These are phyloP conservation scores for Eimeria praecox DNA, from an alignment of 169 alveolate genomes.

Conservation along the genomic window DNA sequence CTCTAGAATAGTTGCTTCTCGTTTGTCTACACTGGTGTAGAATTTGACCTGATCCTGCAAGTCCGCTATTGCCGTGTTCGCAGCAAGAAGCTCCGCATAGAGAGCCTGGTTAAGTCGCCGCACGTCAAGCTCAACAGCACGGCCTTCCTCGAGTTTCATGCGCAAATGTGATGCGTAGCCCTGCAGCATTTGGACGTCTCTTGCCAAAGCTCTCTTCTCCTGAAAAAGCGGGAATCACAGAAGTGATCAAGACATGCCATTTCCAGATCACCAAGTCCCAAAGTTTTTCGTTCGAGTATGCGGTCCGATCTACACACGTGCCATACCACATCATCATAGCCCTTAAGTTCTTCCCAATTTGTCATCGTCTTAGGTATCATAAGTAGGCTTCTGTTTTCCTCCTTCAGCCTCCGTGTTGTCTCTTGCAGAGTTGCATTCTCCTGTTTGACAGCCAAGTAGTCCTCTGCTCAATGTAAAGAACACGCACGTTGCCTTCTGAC, in stretches of 20 bases:
- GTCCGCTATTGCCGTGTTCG: slow-evolving; percentile 79
- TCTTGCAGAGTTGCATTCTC: slow-evolving; percentile 65
- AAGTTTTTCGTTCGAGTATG: background rate
- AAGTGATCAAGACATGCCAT: background rate
- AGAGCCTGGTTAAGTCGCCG: slow-evolving; percentile 84
- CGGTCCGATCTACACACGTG: background rate
- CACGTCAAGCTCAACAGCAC: slow-evolving; percentile 87
- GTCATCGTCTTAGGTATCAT: slow-evolving; percentile 72
- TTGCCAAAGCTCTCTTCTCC: slow-evolving; percentile 82
- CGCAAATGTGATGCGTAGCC: slow-evolving; percentile 85
- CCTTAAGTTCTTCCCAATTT: slow-evolving; percentile 66
- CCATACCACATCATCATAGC: slow-evolving; percentile 63
- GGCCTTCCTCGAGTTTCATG: slow-evolving; percentile 86
- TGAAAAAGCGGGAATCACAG: background rate
- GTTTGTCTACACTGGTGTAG: slow-evolving; percentile 63
- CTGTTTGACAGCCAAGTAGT: slow-evolving; percentile 39
- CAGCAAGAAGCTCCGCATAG: slow-evolving; percentile 86
- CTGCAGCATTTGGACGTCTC: slow-evolving; percentile 87
- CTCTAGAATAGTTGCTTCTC: slow-evolving; percentile 65
- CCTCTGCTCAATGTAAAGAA: slow-evolving; percentile 40
- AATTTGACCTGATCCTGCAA: slow-evolving; percentile 60
- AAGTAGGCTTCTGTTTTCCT: slow-evolving; percentile 52
- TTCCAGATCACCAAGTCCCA: background rate
- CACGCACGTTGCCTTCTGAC: background rate
- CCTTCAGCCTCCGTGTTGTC: slow-evolving; percentile 60